Evolutionary conservation across 108 stramenopile genomes (phyloP).

Genomic region (Conticribra weissflogii): DNA sequence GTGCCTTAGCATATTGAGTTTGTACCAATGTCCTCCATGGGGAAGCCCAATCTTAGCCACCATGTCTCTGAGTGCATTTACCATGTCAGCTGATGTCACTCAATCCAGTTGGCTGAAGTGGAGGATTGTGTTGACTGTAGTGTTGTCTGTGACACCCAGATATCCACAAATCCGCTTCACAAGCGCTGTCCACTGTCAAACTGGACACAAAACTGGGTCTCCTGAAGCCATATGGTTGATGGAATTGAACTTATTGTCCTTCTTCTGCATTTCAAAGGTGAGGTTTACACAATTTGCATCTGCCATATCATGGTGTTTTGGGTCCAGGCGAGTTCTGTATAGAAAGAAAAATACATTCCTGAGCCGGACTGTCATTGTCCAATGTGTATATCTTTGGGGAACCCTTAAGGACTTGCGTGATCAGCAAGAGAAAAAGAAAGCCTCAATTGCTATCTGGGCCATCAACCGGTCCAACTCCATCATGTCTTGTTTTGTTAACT

Average conservation of each 20-base stretch:
- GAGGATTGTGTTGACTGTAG: not conserved
- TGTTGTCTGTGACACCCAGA: not conserved
- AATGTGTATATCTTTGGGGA: not conserved
- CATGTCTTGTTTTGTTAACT: not conserved
- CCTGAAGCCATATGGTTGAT: not conserved
- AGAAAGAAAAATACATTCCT: not conserved
- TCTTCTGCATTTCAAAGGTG: not conserved
- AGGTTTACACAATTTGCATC: not conserved
- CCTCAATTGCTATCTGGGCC: not conserved
- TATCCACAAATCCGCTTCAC: not conserved
- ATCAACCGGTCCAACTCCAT: not conserved
- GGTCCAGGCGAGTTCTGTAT: too few relatives aligned
- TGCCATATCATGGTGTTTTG: too few relatives aligned
- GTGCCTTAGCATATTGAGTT: too few relatives aligned
- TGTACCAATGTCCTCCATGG: constrained; percentile 11
- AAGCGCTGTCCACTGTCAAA: not conserved
- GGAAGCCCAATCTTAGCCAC: not conserved
- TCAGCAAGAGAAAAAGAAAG: constrained; percentile 11
- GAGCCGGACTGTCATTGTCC: not conserved
- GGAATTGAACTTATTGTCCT: not conserved
- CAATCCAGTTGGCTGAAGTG: not conserved
- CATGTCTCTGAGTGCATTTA: not conserved
- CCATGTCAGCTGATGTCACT: constrained; percentile 1
- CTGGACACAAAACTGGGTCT: not conserved
- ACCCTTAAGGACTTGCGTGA: constrained; percentile 18